Conservation (phyloP, 257 asterid genomes). For the Solanum rostratum region DNA sequence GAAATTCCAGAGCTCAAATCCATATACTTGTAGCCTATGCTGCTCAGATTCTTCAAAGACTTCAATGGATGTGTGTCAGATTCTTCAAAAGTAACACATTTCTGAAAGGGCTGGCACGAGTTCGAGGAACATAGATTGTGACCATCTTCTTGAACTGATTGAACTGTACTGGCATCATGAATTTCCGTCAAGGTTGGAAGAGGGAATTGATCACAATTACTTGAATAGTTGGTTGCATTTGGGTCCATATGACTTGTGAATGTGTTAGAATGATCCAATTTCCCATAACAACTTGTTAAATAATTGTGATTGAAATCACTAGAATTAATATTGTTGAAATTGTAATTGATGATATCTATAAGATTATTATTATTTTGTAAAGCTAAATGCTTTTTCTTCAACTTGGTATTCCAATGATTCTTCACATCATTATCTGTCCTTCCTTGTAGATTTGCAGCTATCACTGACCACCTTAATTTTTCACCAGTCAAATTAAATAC, state of each 20-base stretch:
- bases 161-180: not conserved
- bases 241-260: conserved; percentile 6
- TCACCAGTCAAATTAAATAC: not conserved
- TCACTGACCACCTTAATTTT: conserved; percentile 49
- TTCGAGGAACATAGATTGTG: not conserved
- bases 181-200: conserved; percentile 23
- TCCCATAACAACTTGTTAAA: not conserved
- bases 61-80: accelerated
- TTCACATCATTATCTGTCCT: conserved; percentile 70
- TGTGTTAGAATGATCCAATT: not conserved
- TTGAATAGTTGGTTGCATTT: not conserved
- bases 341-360: not conserved
- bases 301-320: not conserved
- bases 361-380: not conserved
- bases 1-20: not conserved
- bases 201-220: not conserved
- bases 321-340: not conserved
- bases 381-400: conserved; percentile 36
- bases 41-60: not conserved
- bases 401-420: conserved; percentile 60
- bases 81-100: not conserved
- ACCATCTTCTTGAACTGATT: not conserved
- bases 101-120: not conserved
- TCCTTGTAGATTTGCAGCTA: conserved; percentile 51
- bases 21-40: not conserved